phyloP scores from a whole-genome alignment of 2,329 filamentous ascomycete species.

The Ophiostoma piceae region DNA sequence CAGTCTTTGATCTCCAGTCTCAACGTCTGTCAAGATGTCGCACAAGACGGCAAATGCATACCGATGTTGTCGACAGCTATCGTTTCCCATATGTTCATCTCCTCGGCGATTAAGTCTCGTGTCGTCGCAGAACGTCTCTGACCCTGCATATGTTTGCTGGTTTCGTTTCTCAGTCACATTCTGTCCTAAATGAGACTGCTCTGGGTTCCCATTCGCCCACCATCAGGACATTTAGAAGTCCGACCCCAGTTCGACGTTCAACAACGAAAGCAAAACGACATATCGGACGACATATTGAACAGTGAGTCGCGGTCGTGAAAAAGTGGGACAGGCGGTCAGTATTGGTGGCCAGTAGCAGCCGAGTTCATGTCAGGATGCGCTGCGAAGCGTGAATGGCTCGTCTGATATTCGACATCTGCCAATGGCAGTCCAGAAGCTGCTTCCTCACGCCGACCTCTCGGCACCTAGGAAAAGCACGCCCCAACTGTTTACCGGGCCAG shows the following conservation, averaged over 20 bases:
- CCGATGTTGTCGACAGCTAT: neutral
- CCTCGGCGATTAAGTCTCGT: neutral
- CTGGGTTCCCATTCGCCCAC: constrained; percentile 17
- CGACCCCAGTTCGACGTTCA: constrained; percentile 16
- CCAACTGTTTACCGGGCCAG: constrained; percentile 29
- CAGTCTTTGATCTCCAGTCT: neutral
- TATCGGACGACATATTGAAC: neutral
- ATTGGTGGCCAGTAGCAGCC: constrained; percentile 32
- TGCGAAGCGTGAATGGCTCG: constrained; percentile 28
- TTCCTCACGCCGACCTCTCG: constrained; percentile 28
- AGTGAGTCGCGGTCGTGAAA: constrained; percentile 14
- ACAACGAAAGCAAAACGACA: constrained; percentile 2
- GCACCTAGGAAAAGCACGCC: constrained; percentile 27
- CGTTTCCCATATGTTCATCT: neutral
- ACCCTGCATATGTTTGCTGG: neutral
- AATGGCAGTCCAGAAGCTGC: constrained; percentile 30
- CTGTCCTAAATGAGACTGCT: neutral
- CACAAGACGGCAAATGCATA: neutral
- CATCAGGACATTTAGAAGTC: constrained; percentile 24
- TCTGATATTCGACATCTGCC: constrained; percentile 26
- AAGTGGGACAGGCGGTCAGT: constrained; percentile 31
- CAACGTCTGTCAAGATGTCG: neutral
- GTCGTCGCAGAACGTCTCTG: neutral
- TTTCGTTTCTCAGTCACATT: neutral
- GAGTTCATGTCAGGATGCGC: constrained; percentile 17